Evolutionary conservation across 106 monocot species (phyloP).

Genomic region (Hemerocallis citrina): DNA sequence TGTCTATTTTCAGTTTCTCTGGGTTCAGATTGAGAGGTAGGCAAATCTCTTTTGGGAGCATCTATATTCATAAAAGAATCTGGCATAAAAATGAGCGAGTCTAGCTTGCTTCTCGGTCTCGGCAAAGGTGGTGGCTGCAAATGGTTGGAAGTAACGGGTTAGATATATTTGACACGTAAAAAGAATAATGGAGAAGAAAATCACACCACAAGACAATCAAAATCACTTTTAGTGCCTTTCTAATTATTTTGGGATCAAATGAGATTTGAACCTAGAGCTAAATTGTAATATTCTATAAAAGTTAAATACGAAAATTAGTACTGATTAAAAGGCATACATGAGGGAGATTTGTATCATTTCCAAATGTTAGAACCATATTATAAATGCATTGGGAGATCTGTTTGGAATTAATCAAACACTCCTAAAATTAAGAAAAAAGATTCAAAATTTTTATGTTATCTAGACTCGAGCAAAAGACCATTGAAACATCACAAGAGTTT

Average conservation of each 20-base stretch:
- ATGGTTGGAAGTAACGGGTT: neutral
- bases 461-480: neutral
- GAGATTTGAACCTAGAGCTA: no score
- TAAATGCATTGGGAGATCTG: no score
- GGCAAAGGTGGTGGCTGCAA: constrained; percentile 60
- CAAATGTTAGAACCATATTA: no score
- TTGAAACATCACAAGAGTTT: neutral
- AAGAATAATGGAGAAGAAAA: neutral
- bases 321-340: no score
- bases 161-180: neutral
- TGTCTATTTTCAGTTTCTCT: constrained; percentile 10
- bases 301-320: no score
- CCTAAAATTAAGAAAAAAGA: no score
- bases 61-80: constrained; percentile 33
- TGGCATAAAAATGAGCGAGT: constrained; percentile 49
- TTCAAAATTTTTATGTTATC: no score
- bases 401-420: no score
- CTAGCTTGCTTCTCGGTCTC: constrained; percentile 72
- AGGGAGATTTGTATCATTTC: no score
- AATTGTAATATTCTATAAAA: no score
- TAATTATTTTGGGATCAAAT: no score
- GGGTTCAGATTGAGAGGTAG: constrained; percentile 5
- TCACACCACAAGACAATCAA: neutral
- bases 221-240: neutral
- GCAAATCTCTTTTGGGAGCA: constrained; percentile 10